Evolutionary conservation across 495 filamentous ascomycete genomes (phyloP), one percentile per base, ranked within the genome.

Genomic region (Aspergillus nanangensis): DNA sequence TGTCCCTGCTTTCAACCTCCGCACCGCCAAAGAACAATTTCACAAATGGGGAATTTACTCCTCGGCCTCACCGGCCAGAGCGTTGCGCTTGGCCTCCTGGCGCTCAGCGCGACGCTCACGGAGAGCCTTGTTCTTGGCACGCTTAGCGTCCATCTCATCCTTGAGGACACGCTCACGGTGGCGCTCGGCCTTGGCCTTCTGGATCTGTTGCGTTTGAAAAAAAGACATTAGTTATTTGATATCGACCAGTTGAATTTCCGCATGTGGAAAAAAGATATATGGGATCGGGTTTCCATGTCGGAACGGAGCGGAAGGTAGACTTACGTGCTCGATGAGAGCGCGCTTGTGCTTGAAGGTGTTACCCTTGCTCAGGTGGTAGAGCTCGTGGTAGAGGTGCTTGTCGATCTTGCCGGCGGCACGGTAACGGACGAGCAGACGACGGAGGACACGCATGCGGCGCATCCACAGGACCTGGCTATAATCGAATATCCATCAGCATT

Each of bases 261-360:
- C 2, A 7, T 25, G 29, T 23, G n/a, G n/a, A 13, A 33, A 27
- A 8, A 23, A 38, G 20, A 21, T 39, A n/a, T 23, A 14, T 17
- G n/a, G 41, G 18, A n/a, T 42, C 3, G 22, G n/a, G 43, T 11
- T 18, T 18, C 23, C 14, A 43, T 13, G 22, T 9, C 20, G 22
- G 8, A 5, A 18, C 21, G 17, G 36, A 10, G 19, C 32, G 13
- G 36, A 19, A 46, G 18, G 44, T n/a, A 62, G 47, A 90, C 93
- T 66, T 88, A 98, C 93, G 79, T 98, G 93, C 79, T 99, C 93
- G 69, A 99, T 89, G 58, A 99, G 84, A 54, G 88, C 93, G 66
- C 93, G 86, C 89, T 96, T 99, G 86, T 99, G 93, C 90, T 99
- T 99, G 86, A 99, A 99, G 70, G 93, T 92, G 84, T 99, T 99